Evolutionary conservation across 148 eudicot species (phyloP).

Genomic region (Pharnaceum exiguum): DNA sequence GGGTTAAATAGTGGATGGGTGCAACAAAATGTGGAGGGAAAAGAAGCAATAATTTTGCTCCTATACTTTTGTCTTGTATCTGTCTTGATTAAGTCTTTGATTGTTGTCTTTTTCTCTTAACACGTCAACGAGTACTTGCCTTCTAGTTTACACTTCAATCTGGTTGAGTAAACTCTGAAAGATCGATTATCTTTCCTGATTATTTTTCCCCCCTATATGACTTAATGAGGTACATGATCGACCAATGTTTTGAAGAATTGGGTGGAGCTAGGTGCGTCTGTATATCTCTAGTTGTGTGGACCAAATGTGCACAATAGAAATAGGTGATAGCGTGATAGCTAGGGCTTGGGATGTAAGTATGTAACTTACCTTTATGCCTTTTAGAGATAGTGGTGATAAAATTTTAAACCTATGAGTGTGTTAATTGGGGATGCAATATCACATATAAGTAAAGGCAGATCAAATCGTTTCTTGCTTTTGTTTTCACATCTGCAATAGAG

Average conservation of each 20-base stretch:
- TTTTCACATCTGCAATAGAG: background rate
- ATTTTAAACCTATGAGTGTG: slow-evolving; percentile 12
- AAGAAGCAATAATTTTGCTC: slow-evolving; percentile 25
- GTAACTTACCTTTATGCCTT: slow-evolving; percentile 5
- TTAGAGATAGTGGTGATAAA: slow-evolving; percentile 11
- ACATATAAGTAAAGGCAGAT: slow-evolving; percentile 15
- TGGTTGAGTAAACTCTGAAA: background rate
- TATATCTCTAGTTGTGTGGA: slow-evolving; percentile 3
- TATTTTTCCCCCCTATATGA: background rate
- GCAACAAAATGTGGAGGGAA: slow-evolving; percentile 6
- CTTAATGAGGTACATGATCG: background rate
- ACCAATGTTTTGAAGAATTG: background rate
- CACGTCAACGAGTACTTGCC: background rate
- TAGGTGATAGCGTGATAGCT: background rate
- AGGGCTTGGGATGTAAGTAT: background rate
- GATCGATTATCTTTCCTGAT: background rate
- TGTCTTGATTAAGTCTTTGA: slow-evolving; percentile 17
- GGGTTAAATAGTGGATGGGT: slow-evolving; percentile 15
- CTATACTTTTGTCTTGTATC: background rate
- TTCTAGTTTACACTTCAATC: background rate
- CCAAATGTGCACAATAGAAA: slow-evolving; percentile 4
- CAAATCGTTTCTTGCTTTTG: slow-evolving; percentile 18
- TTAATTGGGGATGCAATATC: slow-evolving; percentile 6
- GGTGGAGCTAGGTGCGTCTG: slow-evolving; percentile 5
- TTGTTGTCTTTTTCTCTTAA: background rate